Evolutionary conservation across 163 green algal genomes (phyloP).

Genomic region (Chlorella variabilis): DNA sequence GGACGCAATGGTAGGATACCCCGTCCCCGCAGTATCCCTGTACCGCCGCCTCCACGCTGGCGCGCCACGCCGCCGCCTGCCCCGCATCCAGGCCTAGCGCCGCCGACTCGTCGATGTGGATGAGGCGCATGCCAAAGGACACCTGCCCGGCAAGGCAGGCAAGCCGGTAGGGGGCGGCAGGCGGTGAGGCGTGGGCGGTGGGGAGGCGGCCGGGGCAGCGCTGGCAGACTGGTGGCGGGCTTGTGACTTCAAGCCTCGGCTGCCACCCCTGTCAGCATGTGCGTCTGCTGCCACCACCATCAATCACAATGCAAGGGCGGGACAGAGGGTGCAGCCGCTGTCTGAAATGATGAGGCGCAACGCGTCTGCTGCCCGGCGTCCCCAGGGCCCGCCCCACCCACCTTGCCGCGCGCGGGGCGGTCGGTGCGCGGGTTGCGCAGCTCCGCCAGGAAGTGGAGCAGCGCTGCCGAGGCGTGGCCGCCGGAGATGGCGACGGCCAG

Average conservation of each 20-base stretch:
- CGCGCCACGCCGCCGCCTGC: background rate
- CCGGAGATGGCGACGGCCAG: conserved; percentile 47
- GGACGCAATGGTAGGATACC: conserved; percentile 5
- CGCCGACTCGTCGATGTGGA: conserved; percentile 57
- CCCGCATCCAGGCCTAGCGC: conserved; percentile 16
- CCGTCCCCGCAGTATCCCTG: conserved; percentile 10
- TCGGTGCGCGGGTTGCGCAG: conserved; percentile 35
- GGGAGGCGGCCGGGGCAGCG: no score
- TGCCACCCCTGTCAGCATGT: no score
- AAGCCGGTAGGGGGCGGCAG: background rate
- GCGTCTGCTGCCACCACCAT: no score
- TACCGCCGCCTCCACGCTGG: background rate
- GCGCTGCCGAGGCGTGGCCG: conserved; percentile 40
- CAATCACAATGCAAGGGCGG: no score
- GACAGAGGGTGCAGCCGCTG: no score
- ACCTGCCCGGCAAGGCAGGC: conserved; percentile 36
- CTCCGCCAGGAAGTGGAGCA: conserved; percentile 47
- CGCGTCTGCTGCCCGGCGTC: no score
- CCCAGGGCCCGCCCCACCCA: no score
- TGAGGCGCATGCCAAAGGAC: conserved; percentile 44
- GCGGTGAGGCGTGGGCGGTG: no score
- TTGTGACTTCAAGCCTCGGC: no score
- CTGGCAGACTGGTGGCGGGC: no score
- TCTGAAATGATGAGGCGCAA: no score
- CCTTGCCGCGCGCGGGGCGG: conserved; percentile 37